Evolutionary conservation across 345 rosid genomes (phyloP), one percentile per base, ranked within the genome.

Genomic region (Lagerstroemia speciosa): DNA sequence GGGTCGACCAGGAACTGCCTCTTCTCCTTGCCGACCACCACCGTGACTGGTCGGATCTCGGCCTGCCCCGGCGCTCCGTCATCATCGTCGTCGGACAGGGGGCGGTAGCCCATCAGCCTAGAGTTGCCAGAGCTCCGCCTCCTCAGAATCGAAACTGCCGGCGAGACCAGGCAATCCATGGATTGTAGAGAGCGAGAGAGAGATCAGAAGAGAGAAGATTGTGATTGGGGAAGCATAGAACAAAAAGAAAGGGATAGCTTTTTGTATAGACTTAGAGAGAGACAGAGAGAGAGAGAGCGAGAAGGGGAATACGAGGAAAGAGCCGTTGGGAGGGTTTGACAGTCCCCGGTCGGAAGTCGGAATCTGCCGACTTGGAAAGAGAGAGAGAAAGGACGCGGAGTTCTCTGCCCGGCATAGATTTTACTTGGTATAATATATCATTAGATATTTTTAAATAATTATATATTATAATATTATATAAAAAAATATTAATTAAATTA

Each of bases 21-120:
- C 75, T 68, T 85, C 81, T 93, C 97, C 71, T 86, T 84, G 69
- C 98, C 97, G 4, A 90, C 98, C 62, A 92, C 91, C 74, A 87
- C 98, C 22, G 70, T 85, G 71, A 88, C 85, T 11, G 75, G 38
- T 26, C 37, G 64, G 60, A 53, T 53, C 60, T 53, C 58, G 6
- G 12, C 78, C 38, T 40, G 53, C 70, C 31, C 71, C 80, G n/a
- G n/a, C n/a, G n/a, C 16, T 73, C 78, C 2, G 8, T 26, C 63
- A 1, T 29, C 63, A 2, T 27, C 19, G 33, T 58, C 63, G 33
- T 15, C 19, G 34, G 68, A 57, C 0, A 85, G 72, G 36, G 71
- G 82, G 53, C 72, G 80, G 78, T 92, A 92, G 32, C 78, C 14
- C 71, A 26, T 26, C 27, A 26, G 30, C 65, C 82, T 79, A 55